phyloP scores from a whole-genome alignment of 352 stramenopile genomes.

The Phytopythium cucurbitacearum region DNA sequence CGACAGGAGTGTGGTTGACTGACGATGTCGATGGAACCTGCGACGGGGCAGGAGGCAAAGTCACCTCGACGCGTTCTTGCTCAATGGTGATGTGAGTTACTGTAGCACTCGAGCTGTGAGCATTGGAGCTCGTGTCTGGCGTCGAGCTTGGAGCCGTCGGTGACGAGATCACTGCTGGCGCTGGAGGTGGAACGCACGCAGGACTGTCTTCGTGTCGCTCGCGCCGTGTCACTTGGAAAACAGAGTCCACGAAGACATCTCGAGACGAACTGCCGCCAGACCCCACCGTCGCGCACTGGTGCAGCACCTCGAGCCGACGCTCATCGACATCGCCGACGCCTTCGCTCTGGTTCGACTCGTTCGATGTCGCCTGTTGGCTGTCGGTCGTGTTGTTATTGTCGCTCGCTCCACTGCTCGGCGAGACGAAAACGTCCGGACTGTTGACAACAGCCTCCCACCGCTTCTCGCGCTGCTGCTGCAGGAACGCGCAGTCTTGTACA shows the following conservation, averaged over 20 bases:
- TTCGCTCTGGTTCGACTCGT: not conserved
- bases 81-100: too few relatives aligned
- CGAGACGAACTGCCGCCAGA: conserved; percentile 19
- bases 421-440: conserved; percentile 9
- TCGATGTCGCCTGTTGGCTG: conserved; percentile 7
- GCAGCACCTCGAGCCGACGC: conserved; percentile 47
- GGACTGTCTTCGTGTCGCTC: conserved; percentile 1
- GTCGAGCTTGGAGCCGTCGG: too few relatives aligned
- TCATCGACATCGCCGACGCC: conserved; percentile 28
- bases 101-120: too few relatives aligned
- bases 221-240: conserved; percentile 21
- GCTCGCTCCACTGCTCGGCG: not conserved
- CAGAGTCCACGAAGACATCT: conserved; percentile 46
- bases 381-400: conserved; percentile 13
- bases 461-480: conserved; percentile 56
- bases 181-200: not conserved
- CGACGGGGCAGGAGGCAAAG: conserved; percentile 1
- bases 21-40: not conserved
- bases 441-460: conserved; percentile 68
- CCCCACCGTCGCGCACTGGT: conserved; percentile 70
- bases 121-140: too few relatives aligned
- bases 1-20: conserved; percentile 33
- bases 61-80: not conserved
- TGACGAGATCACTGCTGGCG: not conserved
- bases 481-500: conserved; percentile 52